phyloP scores from a whole-genome alignment of 2,329 filamentous ascomycete species.

The Penicillium sp. region DNA sequence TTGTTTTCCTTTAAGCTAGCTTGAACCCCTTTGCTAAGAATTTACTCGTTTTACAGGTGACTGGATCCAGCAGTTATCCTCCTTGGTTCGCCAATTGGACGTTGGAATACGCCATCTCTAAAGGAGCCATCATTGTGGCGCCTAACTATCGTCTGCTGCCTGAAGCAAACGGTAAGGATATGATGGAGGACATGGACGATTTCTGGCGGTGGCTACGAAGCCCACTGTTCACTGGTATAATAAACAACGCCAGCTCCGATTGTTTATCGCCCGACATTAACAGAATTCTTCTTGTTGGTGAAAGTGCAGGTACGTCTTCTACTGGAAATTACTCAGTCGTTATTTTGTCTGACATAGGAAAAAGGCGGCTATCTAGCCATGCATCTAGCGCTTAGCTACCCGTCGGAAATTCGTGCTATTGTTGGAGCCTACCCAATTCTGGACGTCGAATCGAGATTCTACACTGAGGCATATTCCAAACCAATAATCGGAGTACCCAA shows the following conservation, averaged over 20 bases:
- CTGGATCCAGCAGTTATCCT: background rate
- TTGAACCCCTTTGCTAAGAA: background rate
- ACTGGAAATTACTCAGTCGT: too few relatives aligned
- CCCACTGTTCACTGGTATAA: background rate
- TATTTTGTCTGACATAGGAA: too few relatives aligned
- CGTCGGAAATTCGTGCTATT: background rate
- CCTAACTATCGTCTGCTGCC: conserved; percentile 53
- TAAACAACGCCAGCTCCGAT: background rate
- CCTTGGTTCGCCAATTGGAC: conserved; percentile 31
- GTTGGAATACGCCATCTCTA: conserved; percentile 38
- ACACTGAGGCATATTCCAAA: background rate
- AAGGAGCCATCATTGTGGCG: conserved; percentile 45
- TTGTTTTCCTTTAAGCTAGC: background rate
- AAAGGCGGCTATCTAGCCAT: conserved; percentile 2
- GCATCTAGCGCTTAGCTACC: conserved; percentile 1
- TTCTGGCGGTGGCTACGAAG: conserved; percentile 48
- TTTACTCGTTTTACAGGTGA: background rate
- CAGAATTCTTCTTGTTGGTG: background rate
- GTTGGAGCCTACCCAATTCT: conserved; percentile 1
- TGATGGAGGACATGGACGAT: conserved; percentile 48
- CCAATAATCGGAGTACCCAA: background rate
- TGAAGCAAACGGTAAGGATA: conserved; percentile 47
- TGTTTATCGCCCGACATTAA: background rate
- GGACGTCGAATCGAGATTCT: background rate
- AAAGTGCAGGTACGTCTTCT: background rate